Evolutionary conservation across 2,329 filamentous ascomycete genomes (phyloP).

Genomic region (Colletotrichum sp.): DNA sequence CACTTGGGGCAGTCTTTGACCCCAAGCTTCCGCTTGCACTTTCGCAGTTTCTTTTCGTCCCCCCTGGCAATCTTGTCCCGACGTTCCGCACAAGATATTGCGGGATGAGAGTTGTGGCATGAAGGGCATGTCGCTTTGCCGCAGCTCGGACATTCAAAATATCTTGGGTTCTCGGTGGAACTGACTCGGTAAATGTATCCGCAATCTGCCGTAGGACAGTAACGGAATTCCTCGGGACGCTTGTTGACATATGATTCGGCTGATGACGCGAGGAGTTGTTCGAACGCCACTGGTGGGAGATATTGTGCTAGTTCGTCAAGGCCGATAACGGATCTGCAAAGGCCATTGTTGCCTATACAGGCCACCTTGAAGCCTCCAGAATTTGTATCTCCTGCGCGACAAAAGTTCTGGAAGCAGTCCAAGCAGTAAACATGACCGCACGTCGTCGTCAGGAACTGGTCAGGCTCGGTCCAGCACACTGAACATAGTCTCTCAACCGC

Average conservation of each 20-base stretch:
- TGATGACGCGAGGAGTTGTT: conserved; percentile 40
- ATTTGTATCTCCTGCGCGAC: conserved; percentile 17
- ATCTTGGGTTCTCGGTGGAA: not conserved
- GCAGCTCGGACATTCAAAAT: conserved; percentile 41
- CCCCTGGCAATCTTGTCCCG: conserved; percentile 28
- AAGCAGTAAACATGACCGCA: conserved; percentile 48
- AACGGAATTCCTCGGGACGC: conserved; percentile 34
- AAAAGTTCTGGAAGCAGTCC: conserved; percentile 43
- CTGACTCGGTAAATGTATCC: conserved; percentile 41
- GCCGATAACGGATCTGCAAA: conserved; percentile 28
- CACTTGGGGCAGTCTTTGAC: conserved; percentile 48
- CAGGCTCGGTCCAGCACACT: conserved; percentile 40
- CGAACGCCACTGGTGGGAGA: conserved; percentile 35
- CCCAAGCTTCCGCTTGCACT: conserved; percentile 36
- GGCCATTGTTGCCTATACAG: conserved; percentile 29
- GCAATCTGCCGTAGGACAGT: conserved; percentile 50
- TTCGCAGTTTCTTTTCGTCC: conserved; percentile 26
- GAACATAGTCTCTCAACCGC: conserved; percentile 25
- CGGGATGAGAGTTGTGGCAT: conserved; percentile 38
- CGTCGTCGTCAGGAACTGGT: conserved; percentile 35
- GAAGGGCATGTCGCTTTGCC: conserved; percentile 35
- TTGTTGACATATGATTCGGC: conserved; percentile 38
- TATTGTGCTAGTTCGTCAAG: conserved; percentile 31
- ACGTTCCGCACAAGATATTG: conserved; percentile 38
- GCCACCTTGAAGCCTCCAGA: conserved; percentile 9